These are phyloP conservation scores for Phytophthora lateralis DNA, from an alignment of 352 stramenopile species.

Conservation along the genomic window DNA sequence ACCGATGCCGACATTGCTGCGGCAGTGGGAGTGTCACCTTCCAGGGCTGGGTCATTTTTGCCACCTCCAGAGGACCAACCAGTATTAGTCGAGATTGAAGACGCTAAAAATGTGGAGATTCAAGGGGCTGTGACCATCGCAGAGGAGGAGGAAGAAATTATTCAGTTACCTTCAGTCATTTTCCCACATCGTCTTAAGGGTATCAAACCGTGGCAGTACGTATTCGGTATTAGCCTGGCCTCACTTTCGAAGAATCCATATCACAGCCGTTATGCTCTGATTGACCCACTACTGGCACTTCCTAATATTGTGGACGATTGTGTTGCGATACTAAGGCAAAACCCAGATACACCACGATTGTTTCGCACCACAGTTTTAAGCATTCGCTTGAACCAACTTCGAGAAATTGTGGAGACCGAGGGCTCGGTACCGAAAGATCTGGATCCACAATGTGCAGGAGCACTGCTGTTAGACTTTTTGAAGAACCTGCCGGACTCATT, in stretches of 20 bases:
- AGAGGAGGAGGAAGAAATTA: constrained; percentile 44
- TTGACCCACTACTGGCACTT: constrained; percentile 72
- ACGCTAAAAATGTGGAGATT: constrained; percentile 20
- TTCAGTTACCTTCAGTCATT: constrained; percentile 57
- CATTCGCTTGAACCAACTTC: constrained; percentile 70
- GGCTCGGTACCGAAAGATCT: constrained; percentile 62
- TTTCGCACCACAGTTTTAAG: constrained; percentile 83
- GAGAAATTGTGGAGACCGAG: constrained; percentile 77
- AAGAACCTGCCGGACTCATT: constrained; percentile 78
- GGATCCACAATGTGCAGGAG: constrained; percentile 67
- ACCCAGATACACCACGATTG: constrained; percentile 67
- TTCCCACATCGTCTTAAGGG: constrained; percentile 75
- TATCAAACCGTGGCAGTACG: constrained; percentile 86
- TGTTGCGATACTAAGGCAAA: constrained; percentile 65
- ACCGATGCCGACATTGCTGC: constrained; percentile 43
- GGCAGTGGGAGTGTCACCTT: constrained; percentile 32
- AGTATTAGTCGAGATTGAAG: constrained; percentile 21
- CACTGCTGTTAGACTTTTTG: constrained; percentile 80
- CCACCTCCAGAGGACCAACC: constrained; percentile 20
- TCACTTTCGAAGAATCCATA: constrained; percentile 85
- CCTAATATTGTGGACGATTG: constrained; percentile 84
- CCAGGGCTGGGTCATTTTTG: constrained; percentile 33
- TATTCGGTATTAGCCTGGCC: constrained; percentile 74
- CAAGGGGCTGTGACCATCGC: constrained; percentile 12
- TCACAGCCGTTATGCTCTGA: constrained; percentile 78